These are phyloP conservation scores for Leccinum pseudoinsigne DNA, from an alignment of 1,284 basidiomycete species.

Conservation along the genomic window DNA sequence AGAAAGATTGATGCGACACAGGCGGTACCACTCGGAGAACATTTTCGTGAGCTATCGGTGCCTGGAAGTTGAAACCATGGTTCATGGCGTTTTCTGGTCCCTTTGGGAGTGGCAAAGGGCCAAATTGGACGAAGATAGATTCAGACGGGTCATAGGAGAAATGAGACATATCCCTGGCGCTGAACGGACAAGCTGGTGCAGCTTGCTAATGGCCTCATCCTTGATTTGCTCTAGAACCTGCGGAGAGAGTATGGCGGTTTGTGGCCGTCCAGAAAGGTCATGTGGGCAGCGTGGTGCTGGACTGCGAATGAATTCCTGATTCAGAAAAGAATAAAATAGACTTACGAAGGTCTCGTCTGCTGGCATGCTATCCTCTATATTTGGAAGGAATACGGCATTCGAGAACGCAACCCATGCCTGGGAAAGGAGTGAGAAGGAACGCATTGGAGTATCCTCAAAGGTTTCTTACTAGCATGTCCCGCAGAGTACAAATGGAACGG, in stretches of 20 bases:
- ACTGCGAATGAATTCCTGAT: constrained; percentile 12
- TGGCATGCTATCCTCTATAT: constrained; percentile 39
- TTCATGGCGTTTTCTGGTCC: constrained; percentile 46
- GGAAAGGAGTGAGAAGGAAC: constrained; percentile 15
- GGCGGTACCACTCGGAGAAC: constrained; percentile 84
- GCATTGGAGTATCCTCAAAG: not conserved
- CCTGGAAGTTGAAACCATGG: constrained; percentile 77
- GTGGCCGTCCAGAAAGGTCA: constrained; percentile 91
- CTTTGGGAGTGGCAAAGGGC: constrained; percentile 72
- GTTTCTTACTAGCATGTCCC: constrained; percentile 83
- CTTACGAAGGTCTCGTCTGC: constrained; percentile 72
- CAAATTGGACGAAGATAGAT: constrained; percentile 56
- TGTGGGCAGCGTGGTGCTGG: constrained; percentile 85
- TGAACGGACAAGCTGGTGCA: constrained; percentile 52
- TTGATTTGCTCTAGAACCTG: constrained; percentile 51
- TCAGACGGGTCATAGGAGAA: constrained; percentile 35
- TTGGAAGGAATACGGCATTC: constrained; percentile 57
- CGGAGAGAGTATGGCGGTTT: constrained; percentile 56
- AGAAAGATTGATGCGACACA: constrained; percentile 98
- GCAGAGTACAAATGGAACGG: constrained; percentile 70
- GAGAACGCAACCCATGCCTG: constrained; percentile 94
- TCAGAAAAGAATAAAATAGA: constrained; percentile 15
- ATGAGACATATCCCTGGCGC: constrained; percentile 28
- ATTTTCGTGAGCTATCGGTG: constrained; percentile 89
- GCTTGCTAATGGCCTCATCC: constrained; percentile 45